Base-by-base conservation (phyloP, 768 basidiomycete genomes). In the Rhodotorula graminis region DNA sequence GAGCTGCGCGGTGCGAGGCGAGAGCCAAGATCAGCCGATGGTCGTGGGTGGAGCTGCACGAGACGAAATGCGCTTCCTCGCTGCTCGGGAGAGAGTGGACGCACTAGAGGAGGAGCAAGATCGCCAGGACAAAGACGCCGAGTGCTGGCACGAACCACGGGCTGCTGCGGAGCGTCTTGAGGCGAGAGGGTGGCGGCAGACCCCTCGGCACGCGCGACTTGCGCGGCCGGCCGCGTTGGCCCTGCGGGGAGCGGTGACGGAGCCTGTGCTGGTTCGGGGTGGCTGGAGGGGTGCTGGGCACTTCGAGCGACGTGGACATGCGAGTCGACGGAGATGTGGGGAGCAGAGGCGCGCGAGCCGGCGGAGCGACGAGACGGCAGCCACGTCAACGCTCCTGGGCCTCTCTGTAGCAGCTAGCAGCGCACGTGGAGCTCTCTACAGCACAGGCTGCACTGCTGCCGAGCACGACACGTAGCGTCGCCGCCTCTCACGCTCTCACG, bases 161-260 rank as follows among this genome's bases (percentile, higher is more conserved):
- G 16, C 27, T 61, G 44, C n/a, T 15, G 25, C 42, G 27, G 25
- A 16, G 15, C 14, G 14, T 10, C n/a, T 27, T n/a, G 27, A 42
- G 58, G 2, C 40, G 31, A 2, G 12, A 10, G 6, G 40, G 58
- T 23, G 58, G 40, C 27, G 58, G 40, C 21, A 37, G 40, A 0
- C 33, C 37, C 14, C 23, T 11, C 52, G 49, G 12, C 21, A 16
- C 15, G 9, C n/a, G 52, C 49, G 5, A 3, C 44, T n/a, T 55
- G 40, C 65, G 65, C 9, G 65, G 57, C 19, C 46, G 25, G 5
- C 65, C 65, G 25, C 65, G 55, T 46, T 57, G 40, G 8, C 65
- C 65, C 14, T 47, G 46, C 15, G 65, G 65, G 2, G 65, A 66
- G 2, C 65, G 56, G 15, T 66, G 65, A 4, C 65, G 65, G 29